Evolutionary conservation across 192 early-diverging fungal species (phyloP).

Genomic region (Rhizophlyctis rosea): DNA sequence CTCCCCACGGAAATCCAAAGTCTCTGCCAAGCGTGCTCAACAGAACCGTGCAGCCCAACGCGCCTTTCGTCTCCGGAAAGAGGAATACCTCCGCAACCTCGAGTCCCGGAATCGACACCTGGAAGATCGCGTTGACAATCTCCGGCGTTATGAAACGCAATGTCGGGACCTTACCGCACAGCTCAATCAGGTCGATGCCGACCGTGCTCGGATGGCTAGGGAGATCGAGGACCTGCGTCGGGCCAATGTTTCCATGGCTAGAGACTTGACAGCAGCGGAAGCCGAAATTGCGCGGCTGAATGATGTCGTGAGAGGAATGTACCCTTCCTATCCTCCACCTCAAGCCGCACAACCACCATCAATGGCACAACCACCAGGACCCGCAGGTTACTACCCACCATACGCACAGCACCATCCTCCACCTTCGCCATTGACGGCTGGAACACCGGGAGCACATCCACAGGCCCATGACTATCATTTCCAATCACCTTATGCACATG

Average conservation of each 20-base stretch:
- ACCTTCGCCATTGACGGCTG: background rate
- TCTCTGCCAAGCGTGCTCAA: slow-evolving; percentile 18
- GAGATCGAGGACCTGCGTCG: background rate
- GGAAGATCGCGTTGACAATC: slow-evolving; percentile 9
- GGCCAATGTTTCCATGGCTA: background rate
- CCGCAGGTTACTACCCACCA: background rate
- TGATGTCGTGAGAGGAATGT: background rate
- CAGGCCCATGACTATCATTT: too few species aligned
- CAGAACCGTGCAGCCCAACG: slow-evolving; percentile 32
- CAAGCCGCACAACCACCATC: background rate
- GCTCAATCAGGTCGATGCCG: background rate
- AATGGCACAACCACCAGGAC: background rate
- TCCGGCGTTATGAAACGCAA: background rate
- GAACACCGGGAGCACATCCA: too few species aligned
- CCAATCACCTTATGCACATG: too few species aligned
- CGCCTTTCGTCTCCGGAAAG: slow-evolving; percentile 27
- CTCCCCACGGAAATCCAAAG: slow-evolving; percentile 5
- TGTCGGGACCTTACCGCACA: background rate
- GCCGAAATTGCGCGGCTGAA: background rate
- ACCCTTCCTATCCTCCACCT: background rate
- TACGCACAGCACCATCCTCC: background rate
- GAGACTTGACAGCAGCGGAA: background rate
- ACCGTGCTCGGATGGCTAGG: background rate
- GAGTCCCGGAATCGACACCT: slow-evolving; percentile 6
- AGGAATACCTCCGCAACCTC: slow-evolving; percentile 19